Evolutionary conservation across 176 grass and related monocot genomes (phyloP).

Genomic region (Oryza nivara): DNA sequence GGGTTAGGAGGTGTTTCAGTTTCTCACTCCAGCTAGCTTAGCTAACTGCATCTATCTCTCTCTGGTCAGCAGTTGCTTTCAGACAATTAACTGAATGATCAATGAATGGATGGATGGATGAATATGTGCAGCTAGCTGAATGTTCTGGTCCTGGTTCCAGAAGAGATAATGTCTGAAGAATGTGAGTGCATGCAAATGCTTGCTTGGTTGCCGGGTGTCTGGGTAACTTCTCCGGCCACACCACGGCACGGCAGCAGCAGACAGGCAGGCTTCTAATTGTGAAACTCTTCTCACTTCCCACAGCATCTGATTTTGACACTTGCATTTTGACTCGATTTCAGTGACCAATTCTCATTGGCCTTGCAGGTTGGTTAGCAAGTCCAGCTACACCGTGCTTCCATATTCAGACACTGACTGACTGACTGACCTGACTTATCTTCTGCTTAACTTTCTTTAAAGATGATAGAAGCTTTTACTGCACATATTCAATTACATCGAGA

Average conservation of each 20-base stretch:
- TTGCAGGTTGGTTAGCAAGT: background rate
- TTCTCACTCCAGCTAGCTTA: constrained; percentile 24
- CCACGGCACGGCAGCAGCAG: background rate
- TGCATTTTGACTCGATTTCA: background rate
- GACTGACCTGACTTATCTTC: too few species aligned
- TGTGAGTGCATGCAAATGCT: background rate
- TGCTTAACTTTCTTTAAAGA: too few species aligned
- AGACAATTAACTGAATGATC: background rate
- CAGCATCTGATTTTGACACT: background rate
- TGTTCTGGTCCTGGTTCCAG: background rate
- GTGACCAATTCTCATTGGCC: background rate
- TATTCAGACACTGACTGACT: background rate
- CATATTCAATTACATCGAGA: too few species aligned
- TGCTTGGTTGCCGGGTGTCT: constrained; percentile 28
- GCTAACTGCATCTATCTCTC: background rate
- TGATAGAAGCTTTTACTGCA: too few species aligned
- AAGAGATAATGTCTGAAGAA: background rate
- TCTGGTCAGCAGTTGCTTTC: constrained; percentile 27
- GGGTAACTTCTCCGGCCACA: constrained; percentile 38
- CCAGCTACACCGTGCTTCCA: background rate
- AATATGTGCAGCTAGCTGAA: background rate
- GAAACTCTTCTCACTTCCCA: background rate
- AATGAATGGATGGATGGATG: background rate
- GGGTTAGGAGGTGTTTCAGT: constrained; percentile 29
- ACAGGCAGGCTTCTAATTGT: constrained; percentile 1